Percentiles rank a stretch among this genome's conserved stretches.
Conservation (phyloP, 2,329 filamentous ascomycete genomes). For the Teratosphaeria pseudoeucalypti region DNA sequence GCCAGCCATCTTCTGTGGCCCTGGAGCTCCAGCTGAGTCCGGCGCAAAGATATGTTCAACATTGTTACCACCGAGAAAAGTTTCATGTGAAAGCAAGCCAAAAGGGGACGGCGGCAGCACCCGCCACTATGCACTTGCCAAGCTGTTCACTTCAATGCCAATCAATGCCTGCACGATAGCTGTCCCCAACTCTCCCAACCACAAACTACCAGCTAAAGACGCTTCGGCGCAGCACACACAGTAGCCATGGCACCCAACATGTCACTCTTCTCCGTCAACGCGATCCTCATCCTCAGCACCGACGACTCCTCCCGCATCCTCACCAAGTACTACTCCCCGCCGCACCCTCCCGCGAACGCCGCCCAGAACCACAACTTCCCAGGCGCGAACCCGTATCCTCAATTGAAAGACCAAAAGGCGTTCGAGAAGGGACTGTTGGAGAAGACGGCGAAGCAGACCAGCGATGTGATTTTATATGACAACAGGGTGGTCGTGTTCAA, state of each 20-base stretch:
- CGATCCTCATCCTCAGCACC: slow-evolving; percentile 46
- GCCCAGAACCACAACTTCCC: slow-evolving; percentile 48
- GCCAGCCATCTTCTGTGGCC: slow-evolving; percentile 4
- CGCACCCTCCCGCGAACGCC: slow-evolving; percentile 52
- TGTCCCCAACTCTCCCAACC: background rate
- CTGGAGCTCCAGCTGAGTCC: slow-evolving; percentile 12
- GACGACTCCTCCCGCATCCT: slow-evolving; percentile 89
- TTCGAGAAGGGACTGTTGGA: slow-evolving; percentile 94
- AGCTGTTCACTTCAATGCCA: background rate
- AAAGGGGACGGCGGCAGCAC: background rate
- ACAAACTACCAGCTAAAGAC: background rate
- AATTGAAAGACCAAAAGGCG: slow-evolving; percentile 83
- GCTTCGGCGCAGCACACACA: background rate
- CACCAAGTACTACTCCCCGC: slow-evolving; percentile 79
- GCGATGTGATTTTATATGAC: slow-evolving; percentile 95
- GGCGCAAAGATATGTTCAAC: slow-evolving; percentile 8
- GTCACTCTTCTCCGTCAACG: slow-evolving; percentile 45
- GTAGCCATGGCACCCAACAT: slow-evolving; percentile 41
- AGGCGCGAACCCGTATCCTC: slow-evolving; percentile 69
- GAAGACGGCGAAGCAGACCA: slow-evolving; percentile 91
- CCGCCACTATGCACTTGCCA: background rate
- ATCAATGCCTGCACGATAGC: background rate
- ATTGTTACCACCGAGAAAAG: slow-evolving; percentile 3
- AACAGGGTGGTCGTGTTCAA: slow-evolving; percentile 96
- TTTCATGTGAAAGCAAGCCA: background rate